phyloP scores from a whole-genome alignment of 208 protist species.

The Wallacemonas sp. region DNA sequence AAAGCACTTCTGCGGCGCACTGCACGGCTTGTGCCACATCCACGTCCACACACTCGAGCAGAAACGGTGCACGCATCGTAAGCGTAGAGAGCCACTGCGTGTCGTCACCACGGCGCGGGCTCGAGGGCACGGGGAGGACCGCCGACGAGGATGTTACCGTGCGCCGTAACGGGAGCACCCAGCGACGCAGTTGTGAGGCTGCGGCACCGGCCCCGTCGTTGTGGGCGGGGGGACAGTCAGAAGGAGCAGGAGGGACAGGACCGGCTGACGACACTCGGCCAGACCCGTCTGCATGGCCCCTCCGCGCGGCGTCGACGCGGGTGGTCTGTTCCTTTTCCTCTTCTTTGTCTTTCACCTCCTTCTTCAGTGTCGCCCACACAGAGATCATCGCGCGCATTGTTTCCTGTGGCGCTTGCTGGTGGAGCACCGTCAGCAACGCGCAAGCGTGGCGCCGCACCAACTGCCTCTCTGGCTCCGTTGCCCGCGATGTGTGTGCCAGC shows the following conservation, averaged over 20 bases:
- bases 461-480: background rate
- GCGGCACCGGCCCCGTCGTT: background rate
- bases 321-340: no score
- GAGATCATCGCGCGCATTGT: background rate
- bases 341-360: no score
- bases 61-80: background rate
- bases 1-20: background rate
- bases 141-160: no score
- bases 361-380: background rate
- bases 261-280: no score
- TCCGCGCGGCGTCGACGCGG: no score
- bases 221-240: no score
- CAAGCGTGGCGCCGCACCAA: background rate
- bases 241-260: no score
- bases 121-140: no score
- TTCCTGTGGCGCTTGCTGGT: background rate
- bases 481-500: background rate
- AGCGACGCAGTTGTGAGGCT: background rate
- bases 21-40: background rate
- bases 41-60: background rate
- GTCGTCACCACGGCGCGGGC: no score
- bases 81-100: background rate
- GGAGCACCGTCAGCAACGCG: background rate
- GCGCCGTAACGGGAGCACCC: slow-evolving; percentile 3
- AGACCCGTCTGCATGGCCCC: no score